A percentile compares a stretch with the other conserved stretches of the same genome.
Evolutionary conservation across 2,329 filamentous ascomycete genomes (phyloP).

Genomic region (Sporothrix phasma): DNA sequence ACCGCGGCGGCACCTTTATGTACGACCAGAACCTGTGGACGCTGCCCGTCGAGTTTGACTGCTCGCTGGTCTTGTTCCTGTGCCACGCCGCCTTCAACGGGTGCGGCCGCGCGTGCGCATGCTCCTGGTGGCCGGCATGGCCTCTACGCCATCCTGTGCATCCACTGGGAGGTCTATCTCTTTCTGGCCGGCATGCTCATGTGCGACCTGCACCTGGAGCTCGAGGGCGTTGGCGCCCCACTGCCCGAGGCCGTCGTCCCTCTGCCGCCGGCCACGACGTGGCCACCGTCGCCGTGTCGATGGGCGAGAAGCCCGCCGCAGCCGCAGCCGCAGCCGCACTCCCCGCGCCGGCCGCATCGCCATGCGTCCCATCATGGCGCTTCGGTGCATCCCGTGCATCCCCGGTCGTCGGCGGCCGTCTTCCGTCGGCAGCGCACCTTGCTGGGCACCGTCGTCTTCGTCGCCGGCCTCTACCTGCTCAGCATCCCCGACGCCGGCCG

Average conservation of each 20-base stretch:
- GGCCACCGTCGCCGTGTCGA: neutral
- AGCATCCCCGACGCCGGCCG: slow-evolving; percentile 21
- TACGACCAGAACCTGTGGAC: slow-evolving; percentile 31
- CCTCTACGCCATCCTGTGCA: slow-evolving; percentile 13
- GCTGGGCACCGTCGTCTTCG: slow-evolving; percentile 39
- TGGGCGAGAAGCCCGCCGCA: too few species aligned
- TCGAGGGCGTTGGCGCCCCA: slow-evolving; percentile 21
- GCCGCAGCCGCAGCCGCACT: too few species aligned
- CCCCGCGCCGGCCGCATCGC: neutral
- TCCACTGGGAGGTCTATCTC: slow-evolving; percentile 24
- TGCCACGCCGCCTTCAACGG: slow-evolving; percentile 26
- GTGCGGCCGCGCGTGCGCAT: slow-evolving; percentile 16
- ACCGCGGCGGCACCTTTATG: slow-evolving; percentile 13
- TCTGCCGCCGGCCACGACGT: neutral
- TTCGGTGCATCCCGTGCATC: neutral
- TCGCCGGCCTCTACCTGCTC: slow-evolving; percentile 3
- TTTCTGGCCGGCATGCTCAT: slow-evolving; percentile 27
- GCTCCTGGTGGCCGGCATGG: slow-evolving; percentile 16
- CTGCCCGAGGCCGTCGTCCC: neutral
- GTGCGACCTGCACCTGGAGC: slow-evolving; percentile 24
- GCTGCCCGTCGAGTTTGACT: slow-evolving; percentile 29
- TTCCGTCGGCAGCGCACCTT: slow-evolving; percentile 21
- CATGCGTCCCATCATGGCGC: neutral
- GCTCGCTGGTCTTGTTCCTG: slow-evolving; percentile 29
- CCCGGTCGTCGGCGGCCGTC: neutral